These are phyloP conservation scores for Penicillium paxilli DNA, from an alignment of 495 filamentous ascomycete genomes.

Conservation along the genomic window DNA sequence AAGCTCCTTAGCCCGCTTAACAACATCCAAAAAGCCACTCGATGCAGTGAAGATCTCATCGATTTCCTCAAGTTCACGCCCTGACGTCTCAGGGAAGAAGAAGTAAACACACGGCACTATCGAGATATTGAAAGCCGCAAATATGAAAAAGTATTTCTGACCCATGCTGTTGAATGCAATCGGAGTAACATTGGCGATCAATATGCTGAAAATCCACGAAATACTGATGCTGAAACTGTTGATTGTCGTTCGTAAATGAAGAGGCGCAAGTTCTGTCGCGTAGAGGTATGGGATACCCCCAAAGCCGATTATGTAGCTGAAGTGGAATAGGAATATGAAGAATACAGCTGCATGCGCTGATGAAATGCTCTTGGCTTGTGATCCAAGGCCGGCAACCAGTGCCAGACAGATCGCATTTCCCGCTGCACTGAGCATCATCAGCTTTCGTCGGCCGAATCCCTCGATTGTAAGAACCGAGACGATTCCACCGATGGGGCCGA, in stretches of 20 bases:
- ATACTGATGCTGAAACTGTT: slow-evolving; percentile 48
- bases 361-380: slow-evolving; percentile 7
- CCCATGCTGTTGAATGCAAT: slow-evolving; percentile 21
- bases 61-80: slow-evolving; percentile 51
- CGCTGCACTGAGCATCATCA: slow-evolving; percentile 21
- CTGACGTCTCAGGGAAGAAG: slow-evolving; percentile 58
- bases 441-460: slow-evolving; percentile 18
- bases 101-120: slow-evolving; percentile 63
- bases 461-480: slow-evolving; percentile 23
- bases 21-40: slow-evolving; percentile 13
- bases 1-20: slow-evolving; percentile 13
- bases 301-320: slow-evolving; percentile 54
- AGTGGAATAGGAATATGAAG: slow-evolving; percentile 55
- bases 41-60: slow-evolving; percentile 46
- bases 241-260: slow-evolving; percentile 48
- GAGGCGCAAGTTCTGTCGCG: slow-evolving; percentile 51
- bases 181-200: slow-evolving; percentile 22
- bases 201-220: slow-evolving; percentile 43
- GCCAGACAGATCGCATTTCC: slow-evolving; percentile 46
- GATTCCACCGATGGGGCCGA: slow-evolving; percentile 18
- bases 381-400: slow-evolving; percentile 31
- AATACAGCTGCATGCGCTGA: slow-evolving; percentile 34
- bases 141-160: slow-evolving; percentile 23
- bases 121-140: slow-evolving; percentile 50
- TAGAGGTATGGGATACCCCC: slow-evolving; percentile 55